Conservation (phyloP, 106 monocot species). For the Posidonia australis region DNA sequence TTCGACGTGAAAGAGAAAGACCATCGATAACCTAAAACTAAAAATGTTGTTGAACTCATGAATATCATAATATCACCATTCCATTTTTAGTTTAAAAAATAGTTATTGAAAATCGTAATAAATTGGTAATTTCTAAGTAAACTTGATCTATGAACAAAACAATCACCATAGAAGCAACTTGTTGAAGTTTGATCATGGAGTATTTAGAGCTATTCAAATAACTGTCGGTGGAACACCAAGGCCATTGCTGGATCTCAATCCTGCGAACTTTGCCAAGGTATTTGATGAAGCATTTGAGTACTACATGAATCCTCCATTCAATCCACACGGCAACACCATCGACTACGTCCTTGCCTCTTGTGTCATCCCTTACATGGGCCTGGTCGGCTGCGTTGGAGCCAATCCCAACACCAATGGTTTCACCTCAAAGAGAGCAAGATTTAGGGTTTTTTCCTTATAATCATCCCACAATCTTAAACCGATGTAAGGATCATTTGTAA, state of each 20-base stretch:
- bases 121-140: too few species aligned
- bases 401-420: constrained; percentile 30
- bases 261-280: constrained; percentile 32
- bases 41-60: too few species aligned
- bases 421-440: constrained; percentile 37
- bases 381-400: constrained; percentile 55
- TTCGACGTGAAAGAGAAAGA: too few species aligned
- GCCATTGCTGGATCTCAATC: constrained; percentile 48
- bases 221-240: constrained; percentile 47
- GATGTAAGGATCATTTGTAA: neutral
- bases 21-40: too few species aligned
- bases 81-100: too few species aligned
- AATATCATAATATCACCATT: too few species aligned
- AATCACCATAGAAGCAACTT: too few species aligned
- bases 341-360: constrained; percentile 44
- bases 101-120: too few species aligned
- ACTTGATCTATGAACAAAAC: too few species aligned
- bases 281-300: constrained; percentile 27
- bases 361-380: constrained; percentile 56
- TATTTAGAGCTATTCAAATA: constrained; percentile 55
- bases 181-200: too few species aligned
- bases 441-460: too few species aligned
- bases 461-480: neutral
- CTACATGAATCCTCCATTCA: constrained; percentile 34
- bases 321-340: constrained; percentile 45